phyloP scores from a whole-genome alignment of 768 basidiomycete genomes.

The Lactifluus volemus region DNA sequence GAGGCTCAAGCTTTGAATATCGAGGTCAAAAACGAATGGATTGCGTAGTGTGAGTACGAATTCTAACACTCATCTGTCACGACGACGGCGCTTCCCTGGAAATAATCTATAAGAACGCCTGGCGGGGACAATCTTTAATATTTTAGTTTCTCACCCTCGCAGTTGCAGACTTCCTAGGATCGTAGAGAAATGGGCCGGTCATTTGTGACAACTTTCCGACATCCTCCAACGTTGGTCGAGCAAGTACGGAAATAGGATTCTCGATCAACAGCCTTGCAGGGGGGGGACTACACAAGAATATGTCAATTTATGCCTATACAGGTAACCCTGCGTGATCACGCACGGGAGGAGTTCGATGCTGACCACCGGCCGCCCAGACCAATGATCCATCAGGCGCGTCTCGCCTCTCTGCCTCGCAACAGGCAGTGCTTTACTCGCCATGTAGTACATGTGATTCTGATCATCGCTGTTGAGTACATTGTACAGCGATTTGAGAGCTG shows the following conservation, averaged over 20 bases:
- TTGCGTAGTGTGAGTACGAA: constrained; percentile 81
- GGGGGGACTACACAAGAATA: constrained; percentile 44
- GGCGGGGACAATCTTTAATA: neutral
- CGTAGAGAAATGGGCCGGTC: constrained; percentile 84
- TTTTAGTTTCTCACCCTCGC: constrained; percentile 41
- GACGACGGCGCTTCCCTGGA: constrained; percentile 51
- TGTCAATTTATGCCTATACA: constrained; percentile 6
- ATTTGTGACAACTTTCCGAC: constrained; percentile 37
- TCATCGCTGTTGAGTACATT: constrained; percentile 61
- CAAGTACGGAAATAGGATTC: constrained; percentile 53
- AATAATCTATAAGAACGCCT: neutral
- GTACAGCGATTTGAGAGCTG: constrained; percentile 69
- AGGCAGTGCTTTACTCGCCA: constrained; percentile 61
- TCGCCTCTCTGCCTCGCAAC: constrained; percentile 76
- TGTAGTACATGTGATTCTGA: constrained; percentile 70
- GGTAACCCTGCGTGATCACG: constrained; percentile 22
- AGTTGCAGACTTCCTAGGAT: constrained; percentile 60
- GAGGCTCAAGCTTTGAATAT: constrained; percentile 70
- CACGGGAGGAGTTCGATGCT: constrained; percentile 75
- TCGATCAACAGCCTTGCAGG: constrained; percentile 63
- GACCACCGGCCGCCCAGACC: constrained; percentile 75
- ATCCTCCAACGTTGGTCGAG: constrained; percentile 31
- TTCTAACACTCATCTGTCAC: constrained; percentile 82
- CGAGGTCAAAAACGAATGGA: constrained; percentile 87
- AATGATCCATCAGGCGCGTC: constrained; percentile 64